Percentiles rank a stretch among this genome's conserved stretches.
Conservation (phyloP, 345 rosid genomes). For the Boechera stricta region DNA sequence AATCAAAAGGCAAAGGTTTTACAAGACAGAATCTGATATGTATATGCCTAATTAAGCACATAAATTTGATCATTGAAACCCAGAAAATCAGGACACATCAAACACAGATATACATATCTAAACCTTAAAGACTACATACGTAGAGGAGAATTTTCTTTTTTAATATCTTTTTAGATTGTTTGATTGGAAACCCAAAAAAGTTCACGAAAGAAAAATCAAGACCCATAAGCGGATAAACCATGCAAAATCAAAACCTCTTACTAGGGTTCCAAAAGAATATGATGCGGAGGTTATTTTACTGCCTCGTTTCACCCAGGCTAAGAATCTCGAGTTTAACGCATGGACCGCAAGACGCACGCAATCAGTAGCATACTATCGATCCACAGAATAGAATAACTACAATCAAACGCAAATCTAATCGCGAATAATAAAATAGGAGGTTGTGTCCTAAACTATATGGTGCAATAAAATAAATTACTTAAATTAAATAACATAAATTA, state of each 20-base stretch:
- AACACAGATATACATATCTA: not conserved
- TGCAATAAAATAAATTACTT: too few species aligned
- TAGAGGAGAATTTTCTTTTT: not conserved
- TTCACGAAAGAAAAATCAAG: constrained; percentile 17
- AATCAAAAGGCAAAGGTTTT: not conserved
- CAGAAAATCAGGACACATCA: not conserved
- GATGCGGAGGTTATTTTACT: too few species aligned
- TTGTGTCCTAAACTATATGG: too few species aligned
- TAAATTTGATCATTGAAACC: not conserved
- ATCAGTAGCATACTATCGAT: too few species aligned
- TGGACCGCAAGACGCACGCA: too few species aligned
- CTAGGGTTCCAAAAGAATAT: constrained; percentile 4
- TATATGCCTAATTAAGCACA: not conserved
- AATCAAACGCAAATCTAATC: too few species aligned
- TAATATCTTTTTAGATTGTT: not conserved
- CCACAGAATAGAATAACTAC: too few species aligned
- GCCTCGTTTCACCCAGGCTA: too few species aligned
- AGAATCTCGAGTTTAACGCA: too few species aligned
- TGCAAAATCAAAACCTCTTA: constrained; percentile 10
- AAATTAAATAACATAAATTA: too few species aligned
- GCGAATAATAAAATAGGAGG: too few species aligned
- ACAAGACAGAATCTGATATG: constrained; percentile 1
- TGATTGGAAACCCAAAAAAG: not conserved
- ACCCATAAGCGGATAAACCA: not conserved
- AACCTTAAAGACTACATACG: not conserved